phyloP scores from a whole-genome alignment of 2,329 filamentous ascomycete genomes.

The Cladosporium sp. region DNA sequence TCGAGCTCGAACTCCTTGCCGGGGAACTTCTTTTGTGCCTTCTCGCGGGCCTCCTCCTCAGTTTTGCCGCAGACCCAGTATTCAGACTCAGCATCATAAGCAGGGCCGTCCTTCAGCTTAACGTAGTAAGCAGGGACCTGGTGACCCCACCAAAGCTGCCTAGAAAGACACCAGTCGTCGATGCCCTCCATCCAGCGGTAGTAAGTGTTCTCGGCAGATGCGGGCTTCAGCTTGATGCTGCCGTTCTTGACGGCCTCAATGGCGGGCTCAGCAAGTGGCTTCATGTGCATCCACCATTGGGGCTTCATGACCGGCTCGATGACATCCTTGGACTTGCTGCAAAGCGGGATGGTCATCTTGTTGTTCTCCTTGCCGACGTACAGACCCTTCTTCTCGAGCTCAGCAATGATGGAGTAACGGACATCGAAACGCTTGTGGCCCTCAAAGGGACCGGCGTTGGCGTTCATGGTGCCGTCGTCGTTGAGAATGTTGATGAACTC shows the following conservation, averaged over 20 bases:
- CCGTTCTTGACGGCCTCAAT: constrained; percentile 77
- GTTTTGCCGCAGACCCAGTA: constrained; percentile 82
- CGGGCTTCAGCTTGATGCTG: constrained; percentile 80
- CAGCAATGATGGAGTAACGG: constrained; percentile 78
- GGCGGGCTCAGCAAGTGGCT: constrained; percentile 72
- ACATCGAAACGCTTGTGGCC: constrained; percentile 92
- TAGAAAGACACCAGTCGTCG: constrained; percentile 92
- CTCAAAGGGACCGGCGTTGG: constrained; percentile 73
- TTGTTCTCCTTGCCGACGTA: constrained; percentile 96
- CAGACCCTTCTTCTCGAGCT: constrained; percentile 77
- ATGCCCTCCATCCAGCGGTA: constrained; percentile 82
- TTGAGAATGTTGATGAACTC: constrained; percentile 95
- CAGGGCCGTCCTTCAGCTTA: constrained; percentile 66
- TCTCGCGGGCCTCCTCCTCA: constrained; percentile 72
- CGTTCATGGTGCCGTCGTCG: constrained; percentile 85
- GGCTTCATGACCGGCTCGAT: constrained; percentile 95
- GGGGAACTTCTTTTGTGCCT: constrained; percentile 75
- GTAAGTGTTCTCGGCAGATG: constrained; percentile 79
- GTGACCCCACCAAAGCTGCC: constrained; percentile 97
- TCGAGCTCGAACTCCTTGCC: constrained; percentile 73
- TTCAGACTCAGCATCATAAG: constrained; percentile 56
- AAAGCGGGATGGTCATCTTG: constrained; percentile 91
- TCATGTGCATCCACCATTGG: constrained; percentile 98
- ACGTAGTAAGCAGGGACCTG: constrained; percentile 89
- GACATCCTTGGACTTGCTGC: constrained; percentile 83